phyloP scores from a whole-genome alignment of 306 rosid species.

The Trifolium fragiferum region DNA sequence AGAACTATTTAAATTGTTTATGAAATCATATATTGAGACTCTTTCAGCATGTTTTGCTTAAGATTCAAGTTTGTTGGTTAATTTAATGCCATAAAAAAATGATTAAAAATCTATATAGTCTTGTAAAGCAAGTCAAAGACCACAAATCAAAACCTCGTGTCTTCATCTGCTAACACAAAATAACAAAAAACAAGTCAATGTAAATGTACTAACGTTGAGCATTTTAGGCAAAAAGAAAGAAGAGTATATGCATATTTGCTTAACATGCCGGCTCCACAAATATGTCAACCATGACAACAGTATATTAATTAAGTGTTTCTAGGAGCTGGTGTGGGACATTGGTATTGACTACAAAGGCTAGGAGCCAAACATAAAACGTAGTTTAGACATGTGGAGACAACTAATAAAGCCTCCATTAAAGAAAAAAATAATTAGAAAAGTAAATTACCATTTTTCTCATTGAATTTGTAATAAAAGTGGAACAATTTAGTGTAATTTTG shows the following conservation, averaged over 20 bases:
- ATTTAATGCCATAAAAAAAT: constrained; percentile 19
- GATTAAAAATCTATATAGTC: background rate
- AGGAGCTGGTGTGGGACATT: constrained; percentile 29
- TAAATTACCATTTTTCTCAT: no score
- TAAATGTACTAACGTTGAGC: constrained; percentile 1
- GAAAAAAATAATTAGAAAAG: background rate
- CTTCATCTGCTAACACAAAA: constrained; percentile 5
- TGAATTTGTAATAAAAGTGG: no score
- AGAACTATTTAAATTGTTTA: background rate
- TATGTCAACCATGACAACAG: constrained; percentile 22
- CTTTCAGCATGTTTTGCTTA: constrained; percentile 24
- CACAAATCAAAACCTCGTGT: constrained; percentile 11
- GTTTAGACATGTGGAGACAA: constrained; percentile 46
- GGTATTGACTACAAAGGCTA: constrained; percentile 6
- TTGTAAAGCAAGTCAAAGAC: constrained; percentile 39
- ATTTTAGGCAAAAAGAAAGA: background rate
- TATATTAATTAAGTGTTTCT: background rate
- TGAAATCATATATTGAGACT: background rate
- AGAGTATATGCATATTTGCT: constrained; percentile 11
- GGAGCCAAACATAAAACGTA: constrained; percentile 39
- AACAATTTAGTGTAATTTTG: no score
- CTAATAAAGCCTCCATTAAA: constrained; percentile 35
- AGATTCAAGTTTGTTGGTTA: constrained; percentile 18
- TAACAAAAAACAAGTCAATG: constrained; percentile 45
- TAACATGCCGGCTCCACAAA: constrained; percentile 40